Evolutionary conservation across 202 grass and related monocot genomes (phyloP).

Genomic region (Zizania palustris): DNA sequence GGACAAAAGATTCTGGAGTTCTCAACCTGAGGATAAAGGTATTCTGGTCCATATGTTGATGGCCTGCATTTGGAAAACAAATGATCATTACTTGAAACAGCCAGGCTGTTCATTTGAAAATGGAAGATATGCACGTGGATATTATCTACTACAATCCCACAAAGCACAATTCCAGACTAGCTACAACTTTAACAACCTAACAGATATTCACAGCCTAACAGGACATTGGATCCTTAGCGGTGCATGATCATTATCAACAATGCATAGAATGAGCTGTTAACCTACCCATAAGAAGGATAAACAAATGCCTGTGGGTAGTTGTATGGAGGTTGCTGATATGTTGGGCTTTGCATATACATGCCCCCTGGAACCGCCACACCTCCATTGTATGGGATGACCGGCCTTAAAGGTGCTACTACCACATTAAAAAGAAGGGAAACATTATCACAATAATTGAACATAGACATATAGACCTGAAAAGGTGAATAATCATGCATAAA

Average conservation of each 20-base stretch:
- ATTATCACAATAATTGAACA: slow-evolving; percentile 42
- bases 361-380: slow-evolving; percentile 58
- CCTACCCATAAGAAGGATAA: slow-evolving; percentile 73
- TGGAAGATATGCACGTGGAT: slow-evolving; percentile 19
- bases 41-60: slow-evolving; percentile 70
- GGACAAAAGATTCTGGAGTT: slow-evolving; percentile 33
- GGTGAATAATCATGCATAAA: slow-evolving; percentile 23
- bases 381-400: slow-evolving; percentile 65
- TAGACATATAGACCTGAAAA: slow-evolving; percentile 25
- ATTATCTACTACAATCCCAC: slow-evolving; percentile 30
- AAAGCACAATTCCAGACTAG: slow-evolving; percentile 51
- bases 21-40: slow-evolving; percentile 69
- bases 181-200: slow-evolving; percentile 44
- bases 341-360: slow-evolving; percentile 69
- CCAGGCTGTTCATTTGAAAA: slow-evolving; percentile 34
- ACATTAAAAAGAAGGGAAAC: slow-evolving; percentile 47
- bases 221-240: slow-evolving; percentile 40
- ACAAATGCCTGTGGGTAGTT: slow-evolving; percentile 66
- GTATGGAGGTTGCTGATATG: slow-evolving; percentile 71
- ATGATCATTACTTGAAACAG: slow-evolving; percentile 22
- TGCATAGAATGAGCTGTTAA: slow-evolving; percentile 50
- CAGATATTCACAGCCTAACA: slow-evolving; percentile 50
- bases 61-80: slow-evolving; percentile 56
- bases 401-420: slow-evolving; percentile 60
- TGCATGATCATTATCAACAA: slow-evolving; percentile 48